A percentile compares a stretch with the other conserved stretches of the same genome.
Evolutionary conservation across 2,329 filamentous ascomycete species (phyloP).

Genomic region (Trichoderma gracile): DNA sequence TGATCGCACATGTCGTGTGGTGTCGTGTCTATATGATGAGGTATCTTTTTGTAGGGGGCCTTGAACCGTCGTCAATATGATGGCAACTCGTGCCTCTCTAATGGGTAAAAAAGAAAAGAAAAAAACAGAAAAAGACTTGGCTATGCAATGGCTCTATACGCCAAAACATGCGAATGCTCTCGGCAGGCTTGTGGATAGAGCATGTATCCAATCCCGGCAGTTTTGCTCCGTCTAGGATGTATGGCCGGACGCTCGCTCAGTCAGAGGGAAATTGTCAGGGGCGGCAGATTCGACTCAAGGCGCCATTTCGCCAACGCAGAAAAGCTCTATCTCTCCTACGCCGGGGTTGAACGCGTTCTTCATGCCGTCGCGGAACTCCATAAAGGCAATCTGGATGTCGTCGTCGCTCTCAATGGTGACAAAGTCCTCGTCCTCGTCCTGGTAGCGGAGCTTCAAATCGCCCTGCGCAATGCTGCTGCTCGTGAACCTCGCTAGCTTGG

Average conservation of each 20-base stretch:
- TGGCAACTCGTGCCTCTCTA: constrained; percentile 28
- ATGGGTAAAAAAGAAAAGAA: constrained; percentile 14
- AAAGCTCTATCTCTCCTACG: constrained; percentile 87
- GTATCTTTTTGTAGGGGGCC: constrained; percentile 30
- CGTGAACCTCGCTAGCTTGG: constrained; percentile 86
- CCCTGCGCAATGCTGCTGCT: constrained; percentile 79
- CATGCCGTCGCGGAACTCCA: constrained; percentile 81
- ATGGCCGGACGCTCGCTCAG: neutral
- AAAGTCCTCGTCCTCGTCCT: constrained; percentile 88
- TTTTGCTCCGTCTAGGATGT: constrained; percentile 1
- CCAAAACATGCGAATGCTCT: constrained; percentile 38
- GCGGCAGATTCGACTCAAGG: constrained; percentile 27
- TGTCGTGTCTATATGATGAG: constrained; percentile 39
- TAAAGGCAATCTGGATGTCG: constrained; percentile 92
- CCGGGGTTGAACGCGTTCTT: constrained; percentile 61
- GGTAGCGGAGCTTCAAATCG: constrained; percentile 83
- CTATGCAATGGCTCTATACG: constrained; percentile 33
- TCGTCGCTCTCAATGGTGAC: constrained; percentile 95
- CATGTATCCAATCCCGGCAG: neutral
- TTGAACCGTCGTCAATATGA: constrained; percentile 25
- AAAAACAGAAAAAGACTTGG: neutral
- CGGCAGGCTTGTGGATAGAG: constrained; percentile 10
- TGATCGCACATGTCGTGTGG: constrained; percentile 33
- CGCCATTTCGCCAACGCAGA: constrained; percentile 62
- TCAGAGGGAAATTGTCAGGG: constrained; percentile 16